Evolutionary conservation across 2,329 filamentous ascomycete genomes (phyloP).

Genomic region (Aspergillus pseudonomiae): DNA sequence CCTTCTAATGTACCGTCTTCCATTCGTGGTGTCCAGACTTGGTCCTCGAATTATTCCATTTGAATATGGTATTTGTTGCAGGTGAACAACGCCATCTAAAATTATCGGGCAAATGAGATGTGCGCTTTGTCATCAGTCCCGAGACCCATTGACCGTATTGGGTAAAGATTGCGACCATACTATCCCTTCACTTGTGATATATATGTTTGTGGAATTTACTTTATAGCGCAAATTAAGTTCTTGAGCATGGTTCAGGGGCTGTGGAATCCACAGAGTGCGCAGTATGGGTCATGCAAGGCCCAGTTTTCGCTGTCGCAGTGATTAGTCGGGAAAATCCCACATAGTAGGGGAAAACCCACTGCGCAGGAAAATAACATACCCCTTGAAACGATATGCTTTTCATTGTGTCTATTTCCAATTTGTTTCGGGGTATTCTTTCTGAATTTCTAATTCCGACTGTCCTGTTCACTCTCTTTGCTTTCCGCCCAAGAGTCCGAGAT

Average conservation of each 20-base stretch:
- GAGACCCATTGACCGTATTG: no score
- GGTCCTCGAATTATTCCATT: no score
- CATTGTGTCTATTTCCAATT: not conserved
- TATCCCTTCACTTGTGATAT: not conserved
- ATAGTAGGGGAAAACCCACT: not conserved
- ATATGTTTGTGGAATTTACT: not conserved
- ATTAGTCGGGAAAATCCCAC: not conserved
- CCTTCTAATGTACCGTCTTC: no score
- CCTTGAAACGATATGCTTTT: not conserved
- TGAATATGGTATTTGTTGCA: no score
- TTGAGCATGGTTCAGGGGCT: not conserved
- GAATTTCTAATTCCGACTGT: accelerated
- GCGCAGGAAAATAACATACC: not conserved
- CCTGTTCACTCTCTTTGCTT: not conserved
- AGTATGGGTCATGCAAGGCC: not conserved
- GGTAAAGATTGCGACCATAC: not conserved
- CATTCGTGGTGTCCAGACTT: no score
- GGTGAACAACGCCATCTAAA: no score
- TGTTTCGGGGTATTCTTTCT: not conserved
- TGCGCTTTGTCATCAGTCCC: no score
- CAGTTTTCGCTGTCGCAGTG: not conserved
- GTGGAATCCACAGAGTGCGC: no score
- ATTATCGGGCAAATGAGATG: no score
- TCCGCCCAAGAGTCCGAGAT: not conserved
- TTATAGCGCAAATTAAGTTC: not conserved